Evolutionary conservation across 352 stramenopile genomes (phyloP), one percentile per base, ranked within the genome.

Genomic region (Globisporangium rhizosaccharum): DNA sequence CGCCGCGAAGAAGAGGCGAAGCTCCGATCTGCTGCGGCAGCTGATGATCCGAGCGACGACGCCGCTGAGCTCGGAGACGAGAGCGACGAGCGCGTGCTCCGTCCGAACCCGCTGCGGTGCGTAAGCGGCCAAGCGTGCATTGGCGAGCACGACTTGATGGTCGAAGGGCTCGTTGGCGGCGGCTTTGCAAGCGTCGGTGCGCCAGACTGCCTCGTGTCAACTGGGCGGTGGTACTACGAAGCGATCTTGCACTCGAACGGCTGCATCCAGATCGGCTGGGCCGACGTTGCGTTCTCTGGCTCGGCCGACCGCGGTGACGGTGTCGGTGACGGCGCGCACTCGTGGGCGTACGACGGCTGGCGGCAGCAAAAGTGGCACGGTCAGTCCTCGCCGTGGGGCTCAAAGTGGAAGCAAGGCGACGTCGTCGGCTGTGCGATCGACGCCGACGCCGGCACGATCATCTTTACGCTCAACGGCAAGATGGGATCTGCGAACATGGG

Each of bases 231-330:
- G 88, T 96, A 96, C 63, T 97, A 95, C 62, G 90, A 98, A 80
- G 93, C 93, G n/a, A 89, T 79, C n/a, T 62, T 98, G 18, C 72
- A 90, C 53, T 96, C 89, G 0, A 96, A 95, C 39, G 92, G 92
- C 47, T 94, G 94, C 57, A 97, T 98, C 65, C 93, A 98, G 67
- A 96, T 98, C 55, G 93, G 93, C 3, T 98, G 92, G 93, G 88
- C 88, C 25, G 87, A 97, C 62, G 82, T 91, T 11, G 82, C 83
- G 10, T 97, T 97, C 53, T 93, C 70, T 14, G 85, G 87, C 28
- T 86, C 90, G 25, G 87, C 89, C 23, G 86, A 92, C 54, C 72
- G 88, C 37, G 93, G 91, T 39, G 86, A 97, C 71, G 93, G 93
- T 48, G 90, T 98, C 54, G 93, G 93, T 53, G 93, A 98, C 71